phyloP scores from a whole-genome alignment of 352 stramenopile genomes.

The Globisporangium apiculatum region DNA sequence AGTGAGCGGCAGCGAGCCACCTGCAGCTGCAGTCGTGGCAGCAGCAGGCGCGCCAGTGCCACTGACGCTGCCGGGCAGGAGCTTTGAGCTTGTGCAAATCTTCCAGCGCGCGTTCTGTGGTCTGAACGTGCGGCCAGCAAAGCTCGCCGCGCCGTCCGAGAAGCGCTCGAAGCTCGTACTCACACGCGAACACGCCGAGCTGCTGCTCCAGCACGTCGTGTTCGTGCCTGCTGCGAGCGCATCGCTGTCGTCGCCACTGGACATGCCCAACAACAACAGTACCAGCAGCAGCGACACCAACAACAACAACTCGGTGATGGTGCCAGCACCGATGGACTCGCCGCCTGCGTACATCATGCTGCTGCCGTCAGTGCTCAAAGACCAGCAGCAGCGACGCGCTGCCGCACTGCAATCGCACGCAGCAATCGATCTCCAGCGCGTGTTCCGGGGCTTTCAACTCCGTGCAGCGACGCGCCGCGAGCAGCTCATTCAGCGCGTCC shows the following conservation, averaged over 20 bases:
- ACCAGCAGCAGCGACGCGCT: constrained; percentile 20
- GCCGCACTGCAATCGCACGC: constrained; percentile 18
- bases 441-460: constrained; percentile 54
- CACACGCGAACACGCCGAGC: constrained; percentile 34
- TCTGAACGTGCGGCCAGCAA: constrained; percentile 26
- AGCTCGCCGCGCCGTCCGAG: constrained; percentile 30
- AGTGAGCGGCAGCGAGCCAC: not conserved
- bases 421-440: constrained; percentile 35
- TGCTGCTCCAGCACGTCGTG: constrained; percentile 33
- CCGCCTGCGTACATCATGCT: constrained; percentile 25
- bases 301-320: too few species aligned
- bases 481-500: constrained; percentile 30
- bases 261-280: too few species aligned
- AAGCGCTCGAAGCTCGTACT: constrained; percentile 28
- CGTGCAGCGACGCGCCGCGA: constrained; percentile 38
- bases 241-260: not conserved
- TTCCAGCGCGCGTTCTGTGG: constrained; percentile 42
- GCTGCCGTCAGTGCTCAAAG: constrained; percentile 36
- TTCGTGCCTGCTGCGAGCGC: constrained; percentile 24
- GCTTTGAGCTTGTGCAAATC: constrained; percentile 20
- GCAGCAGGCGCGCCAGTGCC: not conserved
- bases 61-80: constrained; percentile 1
- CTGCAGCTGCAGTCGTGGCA: not conserved
- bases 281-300: not conserved
- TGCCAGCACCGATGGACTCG: too few species aligned